A percentile compares a stretch with the other conserved stretches of the same genome.
Evolutionary conservation across 2,329 filamentous ascomycete genomes (phyloP).

Genomic region (Trichoderma pleuroti): DNA sequence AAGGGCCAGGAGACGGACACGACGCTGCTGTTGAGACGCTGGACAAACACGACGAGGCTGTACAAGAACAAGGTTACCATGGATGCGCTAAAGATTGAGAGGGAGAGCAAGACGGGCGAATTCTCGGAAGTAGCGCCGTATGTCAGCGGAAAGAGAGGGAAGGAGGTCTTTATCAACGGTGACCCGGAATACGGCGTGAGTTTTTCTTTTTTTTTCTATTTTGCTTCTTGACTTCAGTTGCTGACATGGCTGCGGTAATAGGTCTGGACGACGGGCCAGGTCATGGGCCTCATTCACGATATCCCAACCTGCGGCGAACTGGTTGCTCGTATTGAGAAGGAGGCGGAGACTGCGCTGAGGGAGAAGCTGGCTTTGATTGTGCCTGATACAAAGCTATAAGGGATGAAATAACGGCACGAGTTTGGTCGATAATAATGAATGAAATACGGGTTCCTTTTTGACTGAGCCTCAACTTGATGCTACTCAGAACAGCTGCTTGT

Average conservation of each 20-base stretch:
- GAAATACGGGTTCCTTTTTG: not conserved
- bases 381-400: slow-evolving; percentile 57
- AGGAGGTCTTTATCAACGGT: slow-evolving; percentile 87
- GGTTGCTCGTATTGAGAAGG: slow-evolving; percentile 69
- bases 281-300: slow-evolving; percentile 84
- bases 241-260: slow-evolving; percentile 33
- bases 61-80: slow-evolving; percentile 87
- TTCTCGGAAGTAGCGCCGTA: slow-evolving; percentile 84
- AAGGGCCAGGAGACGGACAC: slow-evolving; percentile 87
- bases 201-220: slow-evolving; percentile 25
- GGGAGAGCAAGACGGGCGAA: slow-evolving; percentile 76
- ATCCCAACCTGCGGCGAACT: slow-evolving; percentile 72
- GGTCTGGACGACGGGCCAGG: slow-evolving; percentile 97
- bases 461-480: not conserved
- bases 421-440: not conserved
- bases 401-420: not conserved
- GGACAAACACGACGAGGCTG: slow-evolving; percentile 87
- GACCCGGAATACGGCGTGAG: slow-evolving; percentile 85
- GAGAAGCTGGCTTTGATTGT: slow-evolving; percentile 56
- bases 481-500: not conserved
- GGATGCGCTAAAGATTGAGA: slow-evolving; percentile 78
- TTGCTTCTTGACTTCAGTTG: slow-evolving; percentile 35
- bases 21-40: slow-evolving; percentile 78
- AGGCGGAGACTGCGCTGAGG: slow-evolving; percentile 64
- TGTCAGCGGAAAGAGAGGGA: slow-evolving; percentile 86